phyloP scores from a whole-genome alignment of 2,329 filamentous ascomycete species.

The Monilinia aucupariae region DNA sequence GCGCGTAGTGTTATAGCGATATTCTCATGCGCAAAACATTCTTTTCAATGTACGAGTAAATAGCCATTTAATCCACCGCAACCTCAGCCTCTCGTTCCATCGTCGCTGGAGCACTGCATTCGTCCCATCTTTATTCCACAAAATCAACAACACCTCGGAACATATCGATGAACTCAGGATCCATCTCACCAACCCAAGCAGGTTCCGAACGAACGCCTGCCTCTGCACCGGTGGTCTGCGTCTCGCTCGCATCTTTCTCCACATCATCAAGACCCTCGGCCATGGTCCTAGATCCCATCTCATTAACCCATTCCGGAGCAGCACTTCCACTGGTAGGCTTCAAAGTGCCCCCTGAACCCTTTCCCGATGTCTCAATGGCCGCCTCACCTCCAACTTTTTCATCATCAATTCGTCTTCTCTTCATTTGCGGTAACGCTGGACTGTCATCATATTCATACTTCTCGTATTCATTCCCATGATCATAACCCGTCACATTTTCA shows the following conservation, averaged over 20 bases:
- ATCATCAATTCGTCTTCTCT: conserved; percentile 19
- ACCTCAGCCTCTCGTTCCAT: background rate
- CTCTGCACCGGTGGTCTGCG: background rate
- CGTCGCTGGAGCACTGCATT: background rate
- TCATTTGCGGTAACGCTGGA: conserved; percentile 20
- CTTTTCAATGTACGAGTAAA: background rate
- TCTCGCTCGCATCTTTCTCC: background rate
- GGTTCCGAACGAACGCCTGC: conserved; percentile 22
- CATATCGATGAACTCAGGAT: conserved; percentile 32
- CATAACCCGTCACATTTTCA: background rate
- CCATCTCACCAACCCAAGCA: conserved; percentile 34
- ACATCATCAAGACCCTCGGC: background rate
- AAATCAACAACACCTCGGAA: conserved; percentile 35
- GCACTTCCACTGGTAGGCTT: background rate
- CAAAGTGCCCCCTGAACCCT: background rate
- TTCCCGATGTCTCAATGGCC: background rate
- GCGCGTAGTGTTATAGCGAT: background rate
- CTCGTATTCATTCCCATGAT: background rate
- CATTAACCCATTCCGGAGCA: conserved; percentile 2
- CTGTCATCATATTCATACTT: background rate
- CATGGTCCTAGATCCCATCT: background rate
- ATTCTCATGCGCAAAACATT: background rate
- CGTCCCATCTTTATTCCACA: conserved; percentile 23
- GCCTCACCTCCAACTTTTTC: background rate
- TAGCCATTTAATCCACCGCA: background rate